These are phyloP conservation scores for Aspergillus oerlinghausenensis DNA, from an alignment of 2,329 filamentous ascomycete species.

Conservation along the genomic window DNA sequence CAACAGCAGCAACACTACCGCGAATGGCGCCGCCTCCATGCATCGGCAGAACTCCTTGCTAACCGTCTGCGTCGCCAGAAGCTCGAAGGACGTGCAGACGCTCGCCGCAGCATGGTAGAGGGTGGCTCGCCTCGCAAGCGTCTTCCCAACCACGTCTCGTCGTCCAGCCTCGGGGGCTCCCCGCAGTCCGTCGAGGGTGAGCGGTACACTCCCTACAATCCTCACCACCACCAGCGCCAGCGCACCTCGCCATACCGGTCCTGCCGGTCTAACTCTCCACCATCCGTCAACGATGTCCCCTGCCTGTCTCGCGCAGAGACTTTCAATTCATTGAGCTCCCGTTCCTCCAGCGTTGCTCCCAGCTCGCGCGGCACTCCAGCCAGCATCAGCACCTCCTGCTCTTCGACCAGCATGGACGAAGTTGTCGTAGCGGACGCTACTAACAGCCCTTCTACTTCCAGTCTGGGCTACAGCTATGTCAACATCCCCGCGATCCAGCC, in stretches of 20 bases:
- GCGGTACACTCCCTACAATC: constrained; percentile 35
- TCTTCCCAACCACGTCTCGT: constrained; percentile 26
- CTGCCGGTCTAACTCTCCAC: constrained; percentile 39
- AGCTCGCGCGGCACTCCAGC: constrained; percentile 42
- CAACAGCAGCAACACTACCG: constrained; percentile 16
- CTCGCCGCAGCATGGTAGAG: constrained; percentile 12
- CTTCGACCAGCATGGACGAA: constrained; percentile 30
- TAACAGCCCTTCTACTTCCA: constrained; percentile 29
- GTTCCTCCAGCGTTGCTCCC: constrained; percentile 41
- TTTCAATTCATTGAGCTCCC: constrained; percentile 38
- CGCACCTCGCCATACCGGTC: constrained; percentile 32
- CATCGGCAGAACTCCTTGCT: constrained; percentile 32
- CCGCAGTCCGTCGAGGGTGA: constrained; percentile 29
- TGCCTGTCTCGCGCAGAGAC: constrained; percentile 39
- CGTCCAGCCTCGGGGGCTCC: constrained; percentile 26
- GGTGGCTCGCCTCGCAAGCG: constrained; percentile 18
- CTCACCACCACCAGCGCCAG: constrained; percentile 18
- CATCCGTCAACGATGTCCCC: constrained; percentile 42
- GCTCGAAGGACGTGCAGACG: constrained; percentile 26
- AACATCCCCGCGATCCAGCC: constrained; percentile 26
- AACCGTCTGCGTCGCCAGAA: constrained; percentile 36
- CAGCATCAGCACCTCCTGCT: constrained; percentile 38
- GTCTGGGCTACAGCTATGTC: constrained; percentile 33
- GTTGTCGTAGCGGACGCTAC: constrained; percentile 31
- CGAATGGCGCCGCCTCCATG: constrained; percentile 35